Evolutionary conservation across 306 rosid species (phyloP), one percentile per base, ranked within the genome.

Genomic region (Cicer yamashitae): DNA sequence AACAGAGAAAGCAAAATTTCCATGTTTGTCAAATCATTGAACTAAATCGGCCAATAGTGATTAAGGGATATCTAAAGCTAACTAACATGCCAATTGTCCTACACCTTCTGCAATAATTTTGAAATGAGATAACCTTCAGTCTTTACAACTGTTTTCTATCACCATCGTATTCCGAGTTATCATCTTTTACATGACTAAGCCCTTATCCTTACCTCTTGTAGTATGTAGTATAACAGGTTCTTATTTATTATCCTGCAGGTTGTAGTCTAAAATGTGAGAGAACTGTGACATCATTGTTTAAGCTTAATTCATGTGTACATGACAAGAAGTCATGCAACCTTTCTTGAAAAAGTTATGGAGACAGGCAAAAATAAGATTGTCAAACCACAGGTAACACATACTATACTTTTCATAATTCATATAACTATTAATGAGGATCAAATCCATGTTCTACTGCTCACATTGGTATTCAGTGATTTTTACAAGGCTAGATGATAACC

Each of bases 81-180:
- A 58, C 8, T 69, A 39, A 5, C 76, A 58, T 8, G 47, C n/a
- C 11, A 38, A 25, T 62, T 79, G 17, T 11, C 70, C 70, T 37
- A 37, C 46, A 54, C 15, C 61, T 62, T 62, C 48, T 37, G 37
- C 66, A 14, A 45, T 65, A 7, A 38, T 56, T 70, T 59, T 60
- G 20, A 54, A 59, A 39, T 70, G 77, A 13, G 7, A 18, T 25
- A 69, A 66, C 25, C 11, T 20, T 51, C 58, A 10, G 10, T 78
- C 22, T 70, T 51, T 40, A 61, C 30, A 12, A 78, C 47, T 59
- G 10, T 56, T 54, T 59, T 48, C 44, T 58, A 69, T 45, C 37
- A 59, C 47, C 18, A 17, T 44, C 18, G 6, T 43, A 58, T n/a
- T 38, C 25, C 5, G 40, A 53, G 20, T 14, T 51, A 15, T 15